Evolutionary conservation across 441 rosid genomes (phyloP).

Genomic region (Isatis lusitanica): DNA sequence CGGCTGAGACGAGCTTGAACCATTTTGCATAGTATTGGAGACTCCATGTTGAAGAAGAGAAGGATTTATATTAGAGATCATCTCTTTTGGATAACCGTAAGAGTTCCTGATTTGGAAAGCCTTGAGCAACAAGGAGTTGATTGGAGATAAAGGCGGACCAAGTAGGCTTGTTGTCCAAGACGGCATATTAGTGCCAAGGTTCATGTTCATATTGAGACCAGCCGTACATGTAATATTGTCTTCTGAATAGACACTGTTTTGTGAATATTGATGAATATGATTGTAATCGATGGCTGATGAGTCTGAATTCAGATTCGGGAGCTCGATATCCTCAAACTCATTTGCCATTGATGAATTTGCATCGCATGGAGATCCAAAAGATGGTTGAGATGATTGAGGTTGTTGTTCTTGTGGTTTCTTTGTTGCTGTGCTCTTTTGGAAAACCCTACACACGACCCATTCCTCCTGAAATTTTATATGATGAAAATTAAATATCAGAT

Average conservation of each 20-base stretch:
- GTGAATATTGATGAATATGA: constrained; percentile 29
- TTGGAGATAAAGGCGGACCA: constrained; percentile 47
- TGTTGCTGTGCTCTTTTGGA: constrained; percentile 49
- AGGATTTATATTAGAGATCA: constrained; percentile 38
- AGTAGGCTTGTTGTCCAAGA: constrained; percentile 69
- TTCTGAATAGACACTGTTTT: constrained; percentile 22
- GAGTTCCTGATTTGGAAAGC: constrained; percentile 69
- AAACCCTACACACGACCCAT: constrained; percentile 76
- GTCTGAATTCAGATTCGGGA: constrained; percentile 55
- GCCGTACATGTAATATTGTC: constrained; percentile 24
- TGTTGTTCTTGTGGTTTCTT: constrained; percentile 55
- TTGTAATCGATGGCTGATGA: constrained; percentile 40
- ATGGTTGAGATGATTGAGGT: constrained; percentile 55
- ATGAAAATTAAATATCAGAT: neutral
- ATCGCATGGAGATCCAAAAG: constrained; percentile 68
- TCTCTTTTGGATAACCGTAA: constrained; percentile 46
- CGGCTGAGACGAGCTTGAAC: constrained; percentile 57
- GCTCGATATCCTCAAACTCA: constrained; percentile 67
- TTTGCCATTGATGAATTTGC: constrained; percentile 66
- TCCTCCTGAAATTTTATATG: constrained; percentile 45
- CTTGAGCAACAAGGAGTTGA: constrained; percentile 80
- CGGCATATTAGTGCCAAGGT: constrained; percentile 43
- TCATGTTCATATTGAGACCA: constrained; percentile 45
- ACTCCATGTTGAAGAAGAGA: constrained; percentile 37
- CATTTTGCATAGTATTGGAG: constrained; percentile 49